Base-by-base conservation (phyloP, 2,329 filamentous ascomycete genomes). In the Clarireedia homoeocarpa region DNA sequence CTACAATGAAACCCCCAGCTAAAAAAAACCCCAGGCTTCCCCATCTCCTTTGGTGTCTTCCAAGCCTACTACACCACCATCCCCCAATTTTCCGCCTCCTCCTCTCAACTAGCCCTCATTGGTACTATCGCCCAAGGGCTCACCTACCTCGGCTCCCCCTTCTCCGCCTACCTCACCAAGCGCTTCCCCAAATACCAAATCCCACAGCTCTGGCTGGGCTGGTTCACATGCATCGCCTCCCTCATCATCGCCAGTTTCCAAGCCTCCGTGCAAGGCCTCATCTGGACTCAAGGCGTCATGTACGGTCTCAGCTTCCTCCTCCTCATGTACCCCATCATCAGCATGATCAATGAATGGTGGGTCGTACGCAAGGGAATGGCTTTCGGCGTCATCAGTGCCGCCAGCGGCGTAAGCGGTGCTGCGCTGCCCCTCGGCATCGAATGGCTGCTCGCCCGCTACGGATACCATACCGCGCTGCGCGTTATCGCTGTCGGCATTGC, bases 341-440 rank as follows among this genome's bases (percentile, higher is more conserved):
- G 77, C 36, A 83, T 82, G 67, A 71, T 85, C 59, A 78, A 84
- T 58, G 78, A 84, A 65, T 85, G 81, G 81, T 85, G 84, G 64
- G 73, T 80, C n/a, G 72, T 71, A 40, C 75, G 76, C 42, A 82
- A 82, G 50, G 81, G 81, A 3, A 39, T 48, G 24, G 44, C 44
- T 3, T 48, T 48, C n/a, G 44, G 44, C 3, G 1, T 54, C 2
- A 54, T 54, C 15, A 30, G 30, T 10, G 30, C 51, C 1, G 44
- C 44, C 6, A 27, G 27, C 5, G 51, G 51, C 3, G 42, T 48
- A 3, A 39, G 20, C 4, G 51, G 44, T 1, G 34, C 45, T 2
- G 30, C 20, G 14, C 24, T 54, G 7, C 34, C 44, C 2, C 39
- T 48, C 14, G 36, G 27, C 0, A 38, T 48, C 4, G 30, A 39